A percentile compares a stretch with the other conserved stretches of the same genome.
These are phyloP conservation scores for Microcera coccophila DNA, from an alignment of 2,329 filamentous ascomycete genomes.

Conservation along the genomic window DNA sequence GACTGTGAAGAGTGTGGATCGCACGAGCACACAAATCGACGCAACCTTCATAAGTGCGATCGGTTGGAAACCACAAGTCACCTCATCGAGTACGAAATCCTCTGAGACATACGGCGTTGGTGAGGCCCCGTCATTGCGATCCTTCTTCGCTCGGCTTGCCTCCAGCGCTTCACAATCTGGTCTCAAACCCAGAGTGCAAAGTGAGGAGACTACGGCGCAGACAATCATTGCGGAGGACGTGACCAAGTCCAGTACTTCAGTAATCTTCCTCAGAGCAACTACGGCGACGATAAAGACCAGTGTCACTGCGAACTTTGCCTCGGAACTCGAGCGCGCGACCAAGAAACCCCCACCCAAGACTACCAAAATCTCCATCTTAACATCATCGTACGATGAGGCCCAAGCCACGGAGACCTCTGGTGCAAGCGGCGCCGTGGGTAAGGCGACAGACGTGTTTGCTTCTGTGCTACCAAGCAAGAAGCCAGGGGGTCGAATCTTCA, in stretches of 20 bases:
- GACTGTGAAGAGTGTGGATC: constrained; percentile 75
- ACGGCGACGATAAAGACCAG: constrained; percentile 78
- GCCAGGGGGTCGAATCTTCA: constrained; percentile 81
- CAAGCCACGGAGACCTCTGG: constrained; percentile 57
- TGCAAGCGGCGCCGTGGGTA: constrained; percentile 43
- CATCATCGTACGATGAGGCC: constrained; percentile 82
- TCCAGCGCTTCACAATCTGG: constrained; percentile 49
- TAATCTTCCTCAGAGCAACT: constrained; percentile 84
- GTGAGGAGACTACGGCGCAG: constrained; percentile 60
- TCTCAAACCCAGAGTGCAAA: constrained; percentile 53
- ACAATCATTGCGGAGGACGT: constrained; percentile 66
- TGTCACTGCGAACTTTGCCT: constrained; percentile 67
- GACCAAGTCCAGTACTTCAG: constrained; percentile 65
- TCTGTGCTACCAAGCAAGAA: constrained; percentile 86
- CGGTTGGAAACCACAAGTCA: constrained; percentile 67
- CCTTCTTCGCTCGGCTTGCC: constrained; percentile 77
- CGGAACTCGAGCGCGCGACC: constrained; percentile 89
- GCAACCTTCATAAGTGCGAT: constrained; percentile 84
- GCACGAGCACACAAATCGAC: constrained; percentile 87
- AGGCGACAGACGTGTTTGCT: constrained; percentile 75
- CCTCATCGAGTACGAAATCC: constrained; percentile 38
- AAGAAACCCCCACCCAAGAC: constrained; percentile 93
- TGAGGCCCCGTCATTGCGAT: constrained; percentile 61
- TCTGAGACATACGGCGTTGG: constrained; percentile 48
- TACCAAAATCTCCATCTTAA: constrained; percentile 82